These are phyloP conservation scores for Wallemia ichthyophaga DNA, from an alignment of 1,284 basidiomycete genomes.

Conservation along the genomic window DNA sequence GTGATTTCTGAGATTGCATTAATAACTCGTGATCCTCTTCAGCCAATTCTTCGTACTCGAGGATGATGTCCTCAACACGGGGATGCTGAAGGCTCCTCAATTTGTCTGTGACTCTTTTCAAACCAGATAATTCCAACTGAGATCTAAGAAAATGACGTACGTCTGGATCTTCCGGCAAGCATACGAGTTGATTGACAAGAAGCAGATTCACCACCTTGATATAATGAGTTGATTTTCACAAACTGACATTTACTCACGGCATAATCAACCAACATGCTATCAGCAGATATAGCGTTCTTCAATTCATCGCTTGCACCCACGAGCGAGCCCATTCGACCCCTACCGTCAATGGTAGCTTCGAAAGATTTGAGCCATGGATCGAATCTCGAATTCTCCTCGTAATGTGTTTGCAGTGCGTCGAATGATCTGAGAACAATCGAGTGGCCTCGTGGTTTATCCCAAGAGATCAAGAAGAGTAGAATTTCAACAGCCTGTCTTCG, in stretches of 20 bases:
- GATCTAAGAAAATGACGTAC: conserved; percentile 53
- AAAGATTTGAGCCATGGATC: conserved; percentile 71
- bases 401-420: conserved; percentile 14
- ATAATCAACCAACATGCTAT: conserved; percentile 46
- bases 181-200: conserved; percentile 34
- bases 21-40: conserved; percentile 52
- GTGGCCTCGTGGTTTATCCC: conserved; percentile 20
- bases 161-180: conserved; percentile 38
- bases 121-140: conserved; percentile 63
- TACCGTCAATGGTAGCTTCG: conserved; percentile 42
- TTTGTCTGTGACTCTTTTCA: conserved; percentile 40
- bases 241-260: conserved; percentile 26
- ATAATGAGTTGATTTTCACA: conserved; percentile 6
- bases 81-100: conserved; percentile 34
- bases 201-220: conserved; percentile 32
- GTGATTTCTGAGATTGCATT: conserved; percentile 32
- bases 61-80: conserved; percentile 36
- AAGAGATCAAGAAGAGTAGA: conserved; percentile 29
- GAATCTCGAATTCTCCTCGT: conserved; percentile 25
- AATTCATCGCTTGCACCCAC: conserved; percentile 83
- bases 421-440: conserved; percentile 20
- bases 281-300: conserved; percentile 23
- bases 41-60: conserved; percentile 31
- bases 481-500: conserved; percentile 56
- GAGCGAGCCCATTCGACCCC: conserved; percentile 78